Base-by-base conservation (phyloP, 225 moss, liverwort and hornwort genomes). In the Straminergon stramineum region DNA sequence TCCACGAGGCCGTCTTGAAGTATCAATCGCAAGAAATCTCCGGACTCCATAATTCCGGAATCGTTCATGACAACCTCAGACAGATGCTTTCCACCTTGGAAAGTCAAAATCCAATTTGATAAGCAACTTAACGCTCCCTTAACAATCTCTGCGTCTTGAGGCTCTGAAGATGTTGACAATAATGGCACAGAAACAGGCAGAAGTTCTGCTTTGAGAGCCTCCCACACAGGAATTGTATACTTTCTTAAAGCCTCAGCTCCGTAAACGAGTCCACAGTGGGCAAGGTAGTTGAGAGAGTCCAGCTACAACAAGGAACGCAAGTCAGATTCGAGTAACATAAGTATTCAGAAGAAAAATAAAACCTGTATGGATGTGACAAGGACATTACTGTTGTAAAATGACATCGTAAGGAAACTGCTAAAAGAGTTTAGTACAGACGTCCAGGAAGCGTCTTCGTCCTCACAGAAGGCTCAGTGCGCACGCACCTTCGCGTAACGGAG, bases 401-500 rank as follows among this genome's bases (percentile, higher is more conserved):
- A 70, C 7, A 68, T 45, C 64, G 39, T 31, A 68, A 69, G 77
- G 55, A 45, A 82, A 68, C 56, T 76, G 63, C 26, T 56, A 88
- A 18, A n/a, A n/a, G n/a, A 34, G 31, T 18, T 57, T 60, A 85
- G 32, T 53, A 81, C 32, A 85, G 27, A 57, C 48, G 64, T 57
- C 57, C 55, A 48, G 62, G 74, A 75, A 63, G 39, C 52, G 61
- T 81, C 63, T 37, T 81, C 53, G n/a, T 87, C 79, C 69, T 43
- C 58, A 73, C 67, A 88, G 60, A 56, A 62, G 55, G 35, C 39
- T 77, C 61, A 85, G 82, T 61, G 74, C 63, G 26, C 81, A 93
- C 93, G 80, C 74, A 97, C 97, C 96, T 97, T 97, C 74, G 97
- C 97, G 53, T 79, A 91, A 53, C 88, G 91, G 84, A 96, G 96